Conservation (phyloP, 495 filamentous ascomycete genomes). For the Lasiosphaeris hirsuta region DNA sequence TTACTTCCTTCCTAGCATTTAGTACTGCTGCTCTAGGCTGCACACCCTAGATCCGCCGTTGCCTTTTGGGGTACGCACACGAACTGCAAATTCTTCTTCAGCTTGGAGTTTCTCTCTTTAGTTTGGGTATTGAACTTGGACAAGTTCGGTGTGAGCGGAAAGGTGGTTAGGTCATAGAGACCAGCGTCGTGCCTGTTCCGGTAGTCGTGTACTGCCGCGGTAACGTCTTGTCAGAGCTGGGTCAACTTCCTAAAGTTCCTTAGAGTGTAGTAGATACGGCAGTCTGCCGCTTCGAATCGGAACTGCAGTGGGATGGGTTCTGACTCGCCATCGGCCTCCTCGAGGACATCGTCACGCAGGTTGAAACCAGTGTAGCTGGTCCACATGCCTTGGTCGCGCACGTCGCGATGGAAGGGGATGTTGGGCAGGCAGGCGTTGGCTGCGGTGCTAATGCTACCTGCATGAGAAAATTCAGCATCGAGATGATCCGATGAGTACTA, state of each 20-base stretch:
- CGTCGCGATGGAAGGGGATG: not conserved
- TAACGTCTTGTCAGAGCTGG: conserved; percentile 41
- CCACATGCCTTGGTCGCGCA: conserved; percentile 25
- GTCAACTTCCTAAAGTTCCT: conserved; percentile 38
- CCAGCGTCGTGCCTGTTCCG: too few species aligned
- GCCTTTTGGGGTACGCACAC: too few species aligned
- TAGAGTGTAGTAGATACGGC: conserved; percentile 47
- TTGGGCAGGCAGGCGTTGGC: conserved; percentile 20
- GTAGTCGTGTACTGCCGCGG: conserved; percentile 18
- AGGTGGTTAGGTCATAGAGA: too few species aligned
- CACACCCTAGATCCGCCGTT: too few species aligned
- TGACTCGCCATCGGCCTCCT: conserved; percentile 4
- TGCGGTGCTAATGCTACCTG: conserved; percentile 22
- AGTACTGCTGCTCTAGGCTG: too few species aligned
- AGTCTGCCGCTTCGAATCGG: conserved; percentile 44
- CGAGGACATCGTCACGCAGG: conserved; percentile 39
- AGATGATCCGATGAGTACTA: conserved; percentile 17
- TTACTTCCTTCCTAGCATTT: too few species aligned
- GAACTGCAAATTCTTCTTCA: too few species aligned
- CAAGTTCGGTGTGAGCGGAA: too few species aligned
- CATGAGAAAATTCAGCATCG: conserved; percentile 29
- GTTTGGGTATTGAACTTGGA: too few species aligned
- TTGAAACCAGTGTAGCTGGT: conserved; percentile 34
- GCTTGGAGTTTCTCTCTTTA: too few species aligned
- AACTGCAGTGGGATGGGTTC: conserved; percentile 40